These are phyloP conservation scores for Patellaria atrata DNA, from an alignment of 495 filamentous ascomycete species.

Conservation along the genomic window DNA sequence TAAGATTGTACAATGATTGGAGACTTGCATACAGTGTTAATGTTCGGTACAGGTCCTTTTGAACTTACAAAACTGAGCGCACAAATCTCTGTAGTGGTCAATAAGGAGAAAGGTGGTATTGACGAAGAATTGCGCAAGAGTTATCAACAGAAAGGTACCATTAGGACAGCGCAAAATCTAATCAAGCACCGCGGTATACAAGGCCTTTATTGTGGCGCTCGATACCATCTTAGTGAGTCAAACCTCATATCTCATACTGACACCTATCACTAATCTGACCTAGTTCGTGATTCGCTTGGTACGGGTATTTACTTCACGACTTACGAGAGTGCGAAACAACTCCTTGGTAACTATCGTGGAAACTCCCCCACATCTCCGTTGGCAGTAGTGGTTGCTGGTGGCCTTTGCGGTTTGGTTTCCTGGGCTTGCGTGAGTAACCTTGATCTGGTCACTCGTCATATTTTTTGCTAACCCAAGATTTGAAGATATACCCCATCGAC, in stretches of 20 bases:
- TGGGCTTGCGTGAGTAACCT: slow-evolving; percentile 55
- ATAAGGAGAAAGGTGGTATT: slow-evolving; percentile 43
- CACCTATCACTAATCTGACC: slow-evolving; percentile 6
- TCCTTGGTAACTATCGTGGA: slow-evolving; percentile 59
- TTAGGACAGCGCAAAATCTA: slow-evolving; percentile 65
- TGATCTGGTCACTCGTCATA: background rate
- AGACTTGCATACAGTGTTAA: slow-evolving; percentile 9
- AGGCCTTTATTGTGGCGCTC: slow-evolving; percentile 79
- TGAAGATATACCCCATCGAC: slow-evolving; percentile 59
- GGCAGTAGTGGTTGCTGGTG: slow-evolving; percentile 60
- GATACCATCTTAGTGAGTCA: slow-evolving; percentile 61
- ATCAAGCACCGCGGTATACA: slow-evolving; percentile 59
- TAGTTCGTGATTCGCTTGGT: slow-evolving; percentile 73
- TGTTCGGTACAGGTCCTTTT: slow-evolving; percentile 55
- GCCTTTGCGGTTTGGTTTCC: slow-evolving; percentile 63
- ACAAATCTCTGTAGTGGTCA: slow-evolving; percentile 77
- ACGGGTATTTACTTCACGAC: slow-evolving; percentile 84
- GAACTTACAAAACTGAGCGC: slow-evolving; percentile 88
- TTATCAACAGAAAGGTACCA: slow-evolving; percentile 65
- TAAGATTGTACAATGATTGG: slow-evolving; percentile 30
- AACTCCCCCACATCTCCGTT: slow-evolving; percentile 55
- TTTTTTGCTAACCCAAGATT: slow-evolving; percentile 3
- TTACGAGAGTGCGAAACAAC: slow-evolving; percentile 80
- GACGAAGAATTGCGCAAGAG: slow-evolving; percentile 48
- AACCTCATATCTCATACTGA: background rate